Evolutionary conservation across 495 filamentous ascomycete genomes (phyloP), one percentile per base, ranked within the genome.

Genomic region (Penicillium steckii): DNA sequence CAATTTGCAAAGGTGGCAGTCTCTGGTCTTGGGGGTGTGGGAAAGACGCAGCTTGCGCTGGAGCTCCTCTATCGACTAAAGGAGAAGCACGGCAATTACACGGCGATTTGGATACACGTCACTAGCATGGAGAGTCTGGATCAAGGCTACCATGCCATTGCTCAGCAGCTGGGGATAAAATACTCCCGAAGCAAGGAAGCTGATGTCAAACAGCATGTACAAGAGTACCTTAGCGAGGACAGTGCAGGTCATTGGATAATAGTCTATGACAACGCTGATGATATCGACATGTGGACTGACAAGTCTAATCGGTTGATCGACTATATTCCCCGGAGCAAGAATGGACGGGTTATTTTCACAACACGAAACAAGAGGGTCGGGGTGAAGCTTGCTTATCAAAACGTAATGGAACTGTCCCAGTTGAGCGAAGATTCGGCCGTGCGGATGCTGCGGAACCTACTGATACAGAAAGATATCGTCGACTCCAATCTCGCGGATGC

Each of bases 41-140:
- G 77, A 0, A 83, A 82, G 49, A 79, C 79, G 0, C 78, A 80
- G 48, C 56, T 84, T n/a, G 72, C 68, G 1, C 47, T 85, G 8
- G 71, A 78, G 46, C 46, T 80, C 30, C 70, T 70, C 0, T 76
- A 77, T 51, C 65, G 68, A 50, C 46, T 62, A 5, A 68, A 59
- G 53, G 68, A 73, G 8, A 40, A 56, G 15, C 43, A 69, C 5
- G 56, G 67, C 1, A 65, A 73, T 1, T 78, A 65, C 42, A 75
- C 77, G 1, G 52, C 82, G 21, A 71, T 82, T 44, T 84, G 79
- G 80, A 54, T 83, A 12, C 63, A 69, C 1, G 72, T 70, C 0
- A 50, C 68, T 1, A 75, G 63, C 32, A 9, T 44, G 0, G 73
- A 70, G 30, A 72, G 48, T 13, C 65, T 83, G 25, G 60, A 80